These are phyloP conservation scores for Solanum commersonii DNA, from an alignment of 257 asterid genomes.

Conservation along the genomic window DNA sequence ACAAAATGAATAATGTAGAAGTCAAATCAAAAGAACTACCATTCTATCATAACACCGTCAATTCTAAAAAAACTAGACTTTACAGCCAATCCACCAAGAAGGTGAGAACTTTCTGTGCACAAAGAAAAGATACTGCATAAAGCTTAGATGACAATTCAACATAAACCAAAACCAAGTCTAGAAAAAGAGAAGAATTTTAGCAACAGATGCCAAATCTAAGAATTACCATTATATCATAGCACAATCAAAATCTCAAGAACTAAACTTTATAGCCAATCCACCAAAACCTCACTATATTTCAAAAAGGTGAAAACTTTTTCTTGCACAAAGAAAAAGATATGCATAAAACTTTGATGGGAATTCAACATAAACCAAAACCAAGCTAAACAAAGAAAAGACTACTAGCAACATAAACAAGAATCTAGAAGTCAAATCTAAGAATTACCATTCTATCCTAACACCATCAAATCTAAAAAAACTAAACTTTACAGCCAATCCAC, in stretches of 20 bases:
- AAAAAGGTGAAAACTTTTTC: neutral
- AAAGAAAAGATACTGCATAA: neutral
- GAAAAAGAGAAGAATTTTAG: neutral
- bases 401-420: neutral
- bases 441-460: neutral
- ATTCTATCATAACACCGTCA: neutral
- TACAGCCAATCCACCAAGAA: neutral
- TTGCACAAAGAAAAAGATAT: neutral
- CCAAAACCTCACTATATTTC: neutral
- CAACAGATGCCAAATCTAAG: neutral
- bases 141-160: neutral
- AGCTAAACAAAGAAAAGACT: neutral
- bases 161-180: neutral
- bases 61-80: neutral
- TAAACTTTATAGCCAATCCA: neutral
- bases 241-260: neutral
- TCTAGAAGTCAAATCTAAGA: neutral
- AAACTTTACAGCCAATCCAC: neutral
- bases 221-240: neutral
- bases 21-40: neutral
- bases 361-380: neutral
- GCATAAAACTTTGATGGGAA: neutral
- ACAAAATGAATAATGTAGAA: neutral
- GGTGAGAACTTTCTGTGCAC: neutral
- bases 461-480: neutral